Evolutionary conservation across 2,329 filamentous ascomycete genomes (phyloP).

Genomic region (Penicillium sp.): DNA sequence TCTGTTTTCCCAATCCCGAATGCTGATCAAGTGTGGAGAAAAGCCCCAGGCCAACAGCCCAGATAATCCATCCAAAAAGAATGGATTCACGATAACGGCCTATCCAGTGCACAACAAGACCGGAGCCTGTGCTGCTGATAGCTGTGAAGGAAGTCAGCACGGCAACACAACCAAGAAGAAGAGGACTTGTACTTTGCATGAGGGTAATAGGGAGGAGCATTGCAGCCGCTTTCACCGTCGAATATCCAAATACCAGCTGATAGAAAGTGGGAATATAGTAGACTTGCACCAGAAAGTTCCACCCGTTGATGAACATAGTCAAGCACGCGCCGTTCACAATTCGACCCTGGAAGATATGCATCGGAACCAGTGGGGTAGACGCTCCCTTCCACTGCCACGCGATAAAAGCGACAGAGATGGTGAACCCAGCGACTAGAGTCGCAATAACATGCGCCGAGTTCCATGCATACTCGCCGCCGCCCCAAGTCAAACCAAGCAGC

Average conservation of each 20-base stretch:
- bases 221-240: constrained; percentile 49
- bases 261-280: constrained; percentile 64
- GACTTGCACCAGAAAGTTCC: constrained; percentile 59
- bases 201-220: constrained; percentile 52
- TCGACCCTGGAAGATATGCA: constrained; percentile 54
- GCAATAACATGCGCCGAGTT: constrained; percentile 54
- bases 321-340: constrained; percentile 57
- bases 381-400: constrained; percentile 37
- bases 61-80: constrained; percentile 53
- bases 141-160: constrained; percentile 45
- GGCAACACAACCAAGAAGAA: not conserved
- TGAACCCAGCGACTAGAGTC: constrained; percentile 52
- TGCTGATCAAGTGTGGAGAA: constrained; percentile 52
- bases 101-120: constrained; percentile 53
- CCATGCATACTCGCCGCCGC: constrained; percentile 59
- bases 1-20: constrained; percentile 52
- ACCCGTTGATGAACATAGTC: constrained; percentile 59
- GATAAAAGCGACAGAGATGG: constrained; percentile 29
- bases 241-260: constrained; percentile 53
- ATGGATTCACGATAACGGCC: constrained; percentile 56
- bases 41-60: constrained; percentile 53
- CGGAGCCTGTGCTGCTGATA: constrained; percentile 51
- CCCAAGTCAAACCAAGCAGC: constrained; percentile 57
- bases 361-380: constrained; percentile 27
- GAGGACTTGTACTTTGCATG: constrained; percentile 39